Base-by-base conservation (phyloP, 768 basidiomycete genomes). In the Suillus placidus region DNA sequence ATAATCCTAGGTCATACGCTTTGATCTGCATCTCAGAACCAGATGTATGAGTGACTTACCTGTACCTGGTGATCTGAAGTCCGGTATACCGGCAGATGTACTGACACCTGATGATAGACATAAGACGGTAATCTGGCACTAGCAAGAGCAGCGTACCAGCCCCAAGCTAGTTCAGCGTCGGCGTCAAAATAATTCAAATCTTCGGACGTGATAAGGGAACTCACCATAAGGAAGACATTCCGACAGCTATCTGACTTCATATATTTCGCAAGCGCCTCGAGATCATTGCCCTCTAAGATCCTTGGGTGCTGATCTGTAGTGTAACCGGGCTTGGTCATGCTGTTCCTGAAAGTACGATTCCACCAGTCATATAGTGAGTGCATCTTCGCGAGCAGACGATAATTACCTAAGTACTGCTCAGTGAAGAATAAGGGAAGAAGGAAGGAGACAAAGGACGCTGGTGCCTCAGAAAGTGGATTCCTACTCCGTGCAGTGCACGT, bases 21-120 rank as follows among this genome's bases (percentile, higher is more conserved):
- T 20, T 10, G n/a, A 23, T 62, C 55, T 65, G 49, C 32, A 23
- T 40, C 10, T 61, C 47, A 30, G 45, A 18, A 58, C 12, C 16
- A 20, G 23, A 57, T 26, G 13, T 20, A 51, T 20, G n/a, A 38
- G 32, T 18, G 34, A 62, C 85, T 68, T 67, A 86, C 94, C 95
- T 42, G 94, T 95, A 30, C 88, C 85, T 0, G 93, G 92, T 12
- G 91, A 92, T 67, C 95, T 81, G 75, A 96, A 97, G 77, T 97
- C 94, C 14, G 95, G 95, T 34, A 94, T 94, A 7, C 92, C 92
- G 62, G 92, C 92, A 35, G 89, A 83, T 7, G 92, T 93, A 67
- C 89, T 91, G 57, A 93, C 84, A 20, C 92, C 91, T 89, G 67
- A 6, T 62, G 30, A 52, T 20, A 26, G 18, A 20, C 49, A 58